Evolutionary conservation across 495 filamentous ascomycete genomes (phyloP), one percentile per base, ranked within the genome.

Genomic region (Daldinia vernicosa): DNA sequence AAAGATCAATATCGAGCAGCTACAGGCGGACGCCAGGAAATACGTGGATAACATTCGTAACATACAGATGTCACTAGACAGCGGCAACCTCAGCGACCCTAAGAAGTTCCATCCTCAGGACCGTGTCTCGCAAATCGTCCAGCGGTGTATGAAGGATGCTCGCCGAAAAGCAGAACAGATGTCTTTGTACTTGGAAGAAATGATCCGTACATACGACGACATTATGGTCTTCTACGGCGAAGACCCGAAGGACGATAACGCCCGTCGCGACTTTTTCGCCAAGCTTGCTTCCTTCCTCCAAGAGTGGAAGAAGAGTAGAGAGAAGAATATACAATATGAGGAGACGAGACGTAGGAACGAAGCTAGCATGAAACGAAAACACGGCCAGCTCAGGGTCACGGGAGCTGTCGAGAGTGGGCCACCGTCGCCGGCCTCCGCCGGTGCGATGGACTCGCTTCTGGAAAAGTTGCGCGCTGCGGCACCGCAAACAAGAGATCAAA

Each of bases 21-120:
- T 99, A 26, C 89, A 92, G 67, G 78, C 85, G 22, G 95, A 99
- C 78, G 93, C 95, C n/a, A 93, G 90, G 81, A 92, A 87, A 72
- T 99, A 98, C 80, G 95, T 98, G 66, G 91, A 93, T 78, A 98
- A 96, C 77, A 91, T 99, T 80, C 90, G 89, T 76, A 97, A 97
- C 76, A 90, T 98, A 43, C 95, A 99, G 77, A 85, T 86, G 72
- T 95, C 93, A 35, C 88, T 99, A 45, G 95, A 99, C 78, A 90
- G 90, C 4, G 95, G 95, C 65, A 99, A 98, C 78, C 85, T 99
- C 59, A 97, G 93, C 74, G 95, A 99, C 78, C 89, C 94, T 30
- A 97, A 94, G 86, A 97, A 95, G 74, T 99, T 99, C 84, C 95
- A 99, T 74, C 95, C 95, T 5, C 92, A 98, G 78, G 95, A 99